These are phyloP conservation scores for Xylaria sp. DNA, from an alignment of 2,329 filamentous ascomycete genomes.

Conservation along the genomic window DNA sequence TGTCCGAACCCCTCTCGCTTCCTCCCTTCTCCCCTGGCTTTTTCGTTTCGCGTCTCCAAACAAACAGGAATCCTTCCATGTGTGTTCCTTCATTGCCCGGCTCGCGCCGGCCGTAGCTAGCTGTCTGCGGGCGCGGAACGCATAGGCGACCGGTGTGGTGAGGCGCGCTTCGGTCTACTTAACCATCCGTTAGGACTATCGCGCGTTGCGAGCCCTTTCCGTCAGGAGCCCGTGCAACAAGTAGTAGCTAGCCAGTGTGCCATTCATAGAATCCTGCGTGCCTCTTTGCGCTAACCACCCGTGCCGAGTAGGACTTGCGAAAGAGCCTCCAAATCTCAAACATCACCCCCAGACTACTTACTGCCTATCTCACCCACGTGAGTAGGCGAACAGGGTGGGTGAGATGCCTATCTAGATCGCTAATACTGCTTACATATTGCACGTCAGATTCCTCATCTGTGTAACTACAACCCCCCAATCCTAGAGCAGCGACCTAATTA, in stretches of 20 bases:
- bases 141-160: not conserved
- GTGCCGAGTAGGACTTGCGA: not conserved
- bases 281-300: not conserved
- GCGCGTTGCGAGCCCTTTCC: not conserved
- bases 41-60: not conserved
- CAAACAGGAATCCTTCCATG: conserved; percentile 5
- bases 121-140: not conserved
- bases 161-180: not conserved
- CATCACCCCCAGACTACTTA: not conserved
- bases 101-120: not conserved
- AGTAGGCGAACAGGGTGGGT: conserved; percentile 1
- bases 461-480: not conserved
- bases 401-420: not conserved
- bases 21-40: not conserved
- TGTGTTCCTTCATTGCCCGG: conserved; percentile 6
- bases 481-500: not conserved
- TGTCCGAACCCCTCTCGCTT: not conserved
- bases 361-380: not conserved
- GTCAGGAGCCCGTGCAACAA: not conserved
- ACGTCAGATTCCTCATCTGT: not conserved
- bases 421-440: not conserved
- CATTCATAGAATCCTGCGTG: not conserved
- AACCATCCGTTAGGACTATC: not conserved
- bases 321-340: not conserved
- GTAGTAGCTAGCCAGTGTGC: not conserved